phyloP scores from a whole-genome alignment of 331 rosid species.

The Malus hybrid region DNA sequence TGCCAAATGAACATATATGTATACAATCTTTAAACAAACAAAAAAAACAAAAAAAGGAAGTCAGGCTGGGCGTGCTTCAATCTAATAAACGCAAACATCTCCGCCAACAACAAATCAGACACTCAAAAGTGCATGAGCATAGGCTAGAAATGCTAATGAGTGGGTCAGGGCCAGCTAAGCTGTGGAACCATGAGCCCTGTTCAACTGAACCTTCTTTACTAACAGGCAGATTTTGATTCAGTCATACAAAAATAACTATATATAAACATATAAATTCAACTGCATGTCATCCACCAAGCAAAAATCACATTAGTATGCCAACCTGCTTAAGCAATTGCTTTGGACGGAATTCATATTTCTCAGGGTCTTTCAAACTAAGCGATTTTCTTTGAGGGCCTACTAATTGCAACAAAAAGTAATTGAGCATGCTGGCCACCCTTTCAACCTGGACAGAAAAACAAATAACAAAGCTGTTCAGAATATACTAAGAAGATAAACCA shows the following conservation, averaged over 20 bases:
- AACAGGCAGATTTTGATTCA: neutral
- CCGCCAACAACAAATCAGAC: too few species aligned
- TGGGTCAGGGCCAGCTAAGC: neutral
- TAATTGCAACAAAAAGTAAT: slow-evolving; percentile 88
- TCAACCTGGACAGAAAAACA: slow-evolving; percentile 58
- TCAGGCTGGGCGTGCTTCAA: neutral
- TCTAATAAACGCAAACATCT: too few species aligned
- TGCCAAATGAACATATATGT: slow-evolving; percentile 84
- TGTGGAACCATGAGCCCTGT: neutral
- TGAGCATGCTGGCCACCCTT: slow-evolving; percentile 99
- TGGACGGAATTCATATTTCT: slow-evolving; percentile 94
- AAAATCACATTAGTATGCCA: slow-evolving; percentile 5
- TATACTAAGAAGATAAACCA: slow-evolving; percentile 1
- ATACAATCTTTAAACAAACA: slow-evolving; percentile 56
- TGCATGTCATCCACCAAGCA: too few species aligned
- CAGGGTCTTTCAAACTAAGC: slow-evolving; percentile 93
- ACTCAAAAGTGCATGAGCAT: too few species aligned
- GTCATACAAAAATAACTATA: neutral
- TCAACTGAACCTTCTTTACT: neutral
- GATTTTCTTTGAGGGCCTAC: slow-evolving; percentile 98
- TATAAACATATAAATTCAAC: neutral
- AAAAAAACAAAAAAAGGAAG: neutral
- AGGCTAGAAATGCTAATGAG: neutral
- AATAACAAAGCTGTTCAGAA: neutral
- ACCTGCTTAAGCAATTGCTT: slow-evolving; percentile 94